phyloP scores from a whole-genome alignment of 2,329 filamentous ascomycete genomes.

The Cryphonectria carpinicola region DNA sequence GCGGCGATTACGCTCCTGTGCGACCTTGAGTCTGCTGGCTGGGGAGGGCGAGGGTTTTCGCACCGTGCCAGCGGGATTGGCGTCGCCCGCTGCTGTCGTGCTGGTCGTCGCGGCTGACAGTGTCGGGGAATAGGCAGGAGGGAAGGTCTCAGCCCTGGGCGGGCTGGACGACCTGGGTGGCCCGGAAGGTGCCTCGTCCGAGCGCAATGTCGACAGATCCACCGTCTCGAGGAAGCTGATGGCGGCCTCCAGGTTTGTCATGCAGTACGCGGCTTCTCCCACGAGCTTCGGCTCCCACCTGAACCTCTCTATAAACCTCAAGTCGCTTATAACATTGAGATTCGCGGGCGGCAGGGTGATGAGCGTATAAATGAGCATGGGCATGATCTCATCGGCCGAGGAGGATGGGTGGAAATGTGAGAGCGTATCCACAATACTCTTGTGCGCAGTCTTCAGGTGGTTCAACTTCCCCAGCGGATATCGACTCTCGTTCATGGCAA shows the following conservation, averaged over 20 bases:
- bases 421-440: conserved; percentile 88
- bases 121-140: conserved; percentile 57
- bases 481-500: conserved; percentile 82
- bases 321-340: conserved; percentile 88
- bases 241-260: conserved; percentile 94
- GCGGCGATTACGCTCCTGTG: conserved; percentile 68
- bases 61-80: conserved; percentile 31
- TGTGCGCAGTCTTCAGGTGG: conserved; percentile 85
- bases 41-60: conserved; percentile 44
- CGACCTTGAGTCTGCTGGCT: conserved; percentile 49
- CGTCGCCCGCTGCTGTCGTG: conserved; percentile 33
- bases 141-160: conserved; percentile 58
- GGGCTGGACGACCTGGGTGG: conserved; percentile 62
- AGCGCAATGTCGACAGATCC: conserved; percentile 84
- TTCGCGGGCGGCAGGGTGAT: conserved; percentile 87
- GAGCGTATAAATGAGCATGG: conserved; percentile 93
- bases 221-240: conserved; percentile 95
- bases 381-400: conserved; percentile 95
- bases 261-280: conserved; percentile 92
- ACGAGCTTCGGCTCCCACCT: conserved; percentile 84
- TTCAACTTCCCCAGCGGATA: conserved; percentile 92
- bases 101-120: conserved; percentile 40
- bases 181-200: conserved; percentile 74
- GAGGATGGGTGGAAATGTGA: conserved; percentile 74
- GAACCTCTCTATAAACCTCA: conserved; percentile 93